Percentiles rank a stretch among this genome's conserved stretches.
Evolutionary conservation across 768 basidiomycete genomes (phyloP).

Genomic region (Tricholomella constricta): DNA sequence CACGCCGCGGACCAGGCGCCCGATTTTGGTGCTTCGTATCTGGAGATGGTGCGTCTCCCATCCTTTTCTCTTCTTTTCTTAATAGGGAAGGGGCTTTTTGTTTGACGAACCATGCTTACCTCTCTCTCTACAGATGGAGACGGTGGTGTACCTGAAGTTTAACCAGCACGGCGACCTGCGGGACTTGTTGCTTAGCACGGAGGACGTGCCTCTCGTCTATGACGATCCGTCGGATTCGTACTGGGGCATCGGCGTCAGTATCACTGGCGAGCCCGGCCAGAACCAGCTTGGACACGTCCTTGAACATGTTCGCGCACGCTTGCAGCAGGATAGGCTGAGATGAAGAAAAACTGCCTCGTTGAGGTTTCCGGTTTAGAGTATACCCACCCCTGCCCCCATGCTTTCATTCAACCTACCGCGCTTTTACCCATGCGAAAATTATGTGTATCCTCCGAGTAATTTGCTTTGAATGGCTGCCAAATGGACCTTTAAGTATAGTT

Average conservation of each 20-base stretch:
- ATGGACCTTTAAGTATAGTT: too few species aligned
- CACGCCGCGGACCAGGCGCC: constrained; percentile 38
- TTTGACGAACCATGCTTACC: background rate
- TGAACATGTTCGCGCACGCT: constrained; percentile 51
- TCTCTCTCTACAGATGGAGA: constrained; percentile 63
- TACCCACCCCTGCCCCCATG: background rate
- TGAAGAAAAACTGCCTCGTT: background rate
- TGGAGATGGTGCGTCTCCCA: constrained; percentile 51
- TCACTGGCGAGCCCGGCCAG: constrained; percentile 34
- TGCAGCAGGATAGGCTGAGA: constrained; percentile 29
- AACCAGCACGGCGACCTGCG: constrained; percentile 65
- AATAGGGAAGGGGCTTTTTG: background rate
- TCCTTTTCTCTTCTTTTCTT: too few species aligned
- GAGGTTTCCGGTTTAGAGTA: too few species aligned
- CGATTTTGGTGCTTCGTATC: constrained; percentile 54
- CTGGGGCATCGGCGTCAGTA: constrained; percentile 62
- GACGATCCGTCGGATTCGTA: constrained; percentile 56
- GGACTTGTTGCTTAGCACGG: constrained; percentile 55
- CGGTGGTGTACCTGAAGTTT: constrained; percentile 69
- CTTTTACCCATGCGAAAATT: too few species aligned
- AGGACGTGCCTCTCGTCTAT: constrained; percentile 51
- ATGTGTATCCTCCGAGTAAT: too few species aligned
- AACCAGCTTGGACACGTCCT: constrained; percentile 70
- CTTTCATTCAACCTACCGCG: background rate
- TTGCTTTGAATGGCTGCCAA: too few species aligned